These are phyloP conservation scores for Fonsecaea monophora DNA, from an alignment of 2,329 filamentous ascomycete species.

Conservation along the genomic window DNA sequence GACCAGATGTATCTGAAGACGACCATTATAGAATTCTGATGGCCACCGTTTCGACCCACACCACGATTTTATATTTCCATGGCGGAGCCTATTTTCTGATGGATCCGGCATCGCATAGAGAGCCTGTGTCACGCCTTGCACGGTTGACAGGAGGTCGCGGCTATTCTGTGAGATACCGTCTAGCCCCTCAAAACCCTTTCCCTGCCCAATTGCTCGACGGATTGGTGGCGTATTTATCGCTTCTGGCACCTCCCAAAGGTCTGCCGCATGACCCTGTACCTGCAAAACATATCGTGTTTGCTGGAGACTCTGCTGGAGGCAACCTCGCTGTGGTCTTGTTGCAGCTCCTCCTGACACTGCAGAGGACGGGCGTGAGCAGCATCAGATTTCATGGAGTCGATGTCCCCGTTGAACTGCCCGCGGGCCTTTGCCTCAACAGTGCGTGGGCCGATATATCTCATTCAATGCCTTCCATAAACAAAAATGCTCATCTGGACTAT, in stretches of 20 bases:
- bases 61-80: conserved; percentile 56
- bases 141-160: conserved; percentile 48
- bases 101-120: conserved; percentile 54
- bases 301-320: conserved; percentile 56
- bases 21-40: conserved; percentile 52
- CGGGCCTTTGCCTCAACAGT: conserved; percentile 48
- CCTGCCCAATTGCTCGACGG: conserved; percentile 56
- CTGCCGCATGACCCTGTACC: conserved; percentile 52
- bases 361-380: conserved; percentile 42
- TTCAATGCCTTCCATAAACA: conserved; percentile 50
- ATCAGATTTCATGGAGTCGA: conserved; percentile 51
- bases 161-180: conserved; percentile 55
- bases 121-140: conserved; percentile 47
- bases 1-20: conserved; percentile 51
- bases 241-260: conserved; percentile 53
- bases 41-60: conserved; percentile 48
- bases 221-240: conserved; percentile 55
- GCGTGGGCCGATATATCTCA: conserved; percentile 54
- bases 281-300: conserved; percentile 53
- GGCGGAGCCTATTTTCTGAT: conserved; percentile 55
- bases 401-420: conserved; percentile 51
- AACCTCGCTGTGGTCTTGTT: conserved; percentile 51
- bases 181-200: conserved; percentile 57
- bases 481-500: conserved; percentile 52
- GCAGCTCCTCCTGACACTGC: conserved; percentile 52